Base-by-base conservation (phyloP, 495 filamentous ascomycete genomes). In the Thermochaetoides thermophila region DNA sequence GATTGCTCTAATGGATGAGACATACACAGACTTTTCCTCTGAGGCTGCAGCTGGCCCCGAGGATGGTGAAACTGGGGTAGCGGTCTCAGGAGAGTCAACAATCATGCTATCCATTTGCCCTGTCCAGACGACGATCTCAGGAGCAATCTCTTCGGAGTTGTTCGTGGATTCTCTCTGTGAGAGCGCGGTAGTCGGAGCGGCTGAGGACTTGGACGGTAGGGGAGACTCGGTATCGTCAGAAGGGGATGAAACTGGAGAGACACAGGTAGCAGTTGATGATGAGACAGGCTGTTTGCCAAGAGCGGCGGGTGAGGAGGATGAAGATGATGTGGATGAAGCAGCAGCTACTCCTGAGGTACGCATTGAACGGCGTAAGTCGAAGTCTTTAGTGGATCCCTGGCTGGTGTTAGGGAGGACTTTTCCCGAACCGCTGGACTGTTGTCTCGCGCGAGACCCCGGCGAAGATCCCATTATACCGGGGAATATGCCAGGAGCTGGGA, bases 71-170 rank as follows among this genome's bases (percentile, higher is more conserved):
- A 22, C 15, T 13, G 35, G 17, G n/a, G 29, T 21, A 26, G 32
- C 34, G 29, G 39, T 33, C 21, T 29, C 38, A 20, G 35, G 32
- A 6, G 37, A 37, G 23, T 45, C 50, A 12, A 44, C 22, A 16
- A 32, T 30, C 49, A 51, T 45, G 17, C 19, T 29, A 15, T 55
- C 43, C 52, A 56, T 56, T 4, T 47, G 37, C 14, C 44, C 55
- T 7, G 53, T 59, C 46, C 55, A 50, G 18, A 57, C 56, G 4
- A 57, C 41, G 13, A 59, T 59, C 38, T 59, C 55, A 6, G 49
- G 41, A 10, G 51, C 52, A 19, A 59, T 55, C 14, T 52, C 38
- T 20, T 55, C 52, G 5, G 28, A 26, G 12, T n/a, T 25, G 27
- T 17, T 21, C n/a, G n/a, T n/a, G n/a, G n/a, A n/a, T n/a, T n/a